A percentile compares a stretch with the other conserved stretches of the same genome.
phyloP scores from a whole-genome alignment of 768 basidiomycete genomes.

The Russula abietina region DNA sequence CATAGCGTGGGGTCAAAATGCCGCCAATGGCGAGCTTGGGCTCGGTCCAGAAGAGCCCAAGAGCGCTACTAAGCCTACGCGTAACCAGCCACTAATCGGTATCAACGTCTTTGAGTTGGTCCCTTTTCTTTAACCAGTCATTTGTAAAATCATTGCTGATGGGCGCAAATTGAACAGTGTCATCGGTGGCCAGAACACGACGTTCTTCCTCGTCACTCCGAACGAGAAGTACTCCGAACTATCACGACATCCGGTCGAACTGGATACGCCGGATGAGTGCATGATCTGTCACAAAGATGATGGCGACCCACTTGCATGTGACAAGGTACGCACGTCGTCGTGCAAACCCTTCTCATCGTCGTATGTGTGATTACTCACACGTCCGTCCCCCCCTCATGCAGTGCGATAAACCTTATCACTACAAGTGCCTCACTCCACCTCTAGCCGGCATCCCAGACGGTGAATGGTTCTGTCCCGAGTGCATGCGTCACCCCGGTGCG shows the following conservation, averaged over 20 bases:
- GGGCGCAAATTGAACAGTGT: conserved; percentile 43
- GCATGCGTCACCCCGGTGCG: conserved; percentile 52
- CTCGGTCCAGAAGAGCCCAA: conserved; percentile 76
- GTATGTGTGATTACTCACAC: conserved; percentile 2
- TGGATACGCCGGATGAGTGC: conserved; percentile 63
- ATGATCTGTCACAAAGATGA: conserved; percentile 63
- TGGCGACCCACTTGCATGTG: conserved; percentile 81
- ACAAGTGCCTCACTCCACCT: conserved; percentile 75
- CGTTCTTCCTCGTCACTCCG: conserved; percentile 73
- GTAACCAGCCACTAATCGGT: conserved; percentile 62
- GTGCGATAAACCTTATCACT: conserved; percentile 89
- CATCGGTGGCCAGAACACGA: conserved; percentile 82
- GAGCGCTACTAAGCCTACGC: conserved; percentile 78
- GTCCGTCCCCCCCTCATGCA: conserved; percentile 29
- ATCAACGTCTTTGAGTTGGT: conserved; percentile 74
- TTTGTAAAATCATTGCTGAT: neutral
- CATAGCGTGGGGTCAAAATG: conserved; percentile 80
- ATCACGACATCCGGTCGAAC: conserved; percentile 71
- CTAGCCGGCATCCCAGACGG: conserved; percentile 73
- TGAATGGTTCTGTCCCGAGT: conserved; percentile 88
- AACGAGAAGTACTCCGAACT: conserved; percentile 70
- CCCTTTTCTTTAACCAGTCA: neutral
- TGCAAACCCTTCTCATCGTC: conserved; percentile 4
- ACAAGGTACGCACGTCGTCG: conserved; percentile 52
- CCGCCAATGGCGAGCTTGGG: conserved; percentile 83